Conservation (phyloP, 2,329 filamentous ascomycete genomes). For the Nothophoma quercina region DNA sequence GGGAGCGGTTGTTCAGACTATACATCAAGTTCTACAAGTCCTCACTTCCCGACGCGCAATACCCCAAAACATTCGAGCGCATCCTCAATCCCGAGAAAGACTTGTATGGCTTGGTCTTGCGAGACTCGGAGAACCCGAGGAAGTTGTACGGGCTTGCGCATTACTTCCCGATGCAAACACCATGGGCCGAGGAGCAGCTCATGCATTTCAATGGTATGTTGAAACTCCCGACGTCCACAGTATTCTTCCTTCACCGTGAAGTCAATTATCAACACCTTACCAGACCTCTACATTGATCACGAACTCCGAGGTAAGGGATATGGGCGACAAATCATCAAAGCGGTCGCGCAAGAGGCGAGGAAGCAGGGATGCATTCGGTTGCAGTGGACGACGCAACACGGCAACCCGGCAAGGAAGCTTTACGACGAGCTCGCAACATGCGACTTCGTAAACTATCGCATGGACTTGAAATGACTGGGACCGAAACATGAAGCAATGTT, state of each 20-base stretch:
- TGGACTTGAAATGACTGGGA: not conserved
- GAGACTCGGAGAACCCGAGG: slow-evolving; percentile 3
- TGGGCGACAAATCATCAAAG: slow-evolving; percentile 16
- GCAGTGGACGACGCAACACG: slow-evolving; percentile 20
- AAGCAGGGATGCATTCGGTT: slow-evolving; percentile 13
- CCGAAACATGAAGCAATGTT: not conserved
- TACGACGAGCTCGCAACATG: slow-evolving; percentile 15
- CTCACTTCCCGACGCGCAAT: slow-evolving; percentile 16
- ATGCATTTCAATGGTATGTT: slow-evolving; percentile 17
- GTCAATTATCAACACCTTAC: not conserved
- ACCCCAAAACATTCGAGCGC: slow-evolving; percentile 15
- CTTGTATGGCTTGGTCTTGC: slow-evolving; percentile 7
- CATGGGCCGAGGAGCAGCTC: slow-evolving; percentile 17
- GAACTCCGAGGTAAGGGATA: slow-evolving; percentile 17
- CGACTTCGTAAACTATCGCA: slow-evolving; percentile 14
- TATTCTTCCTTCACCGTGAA: not conserved
- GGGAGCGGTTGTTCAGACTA: slow-evolving; percentile 16
- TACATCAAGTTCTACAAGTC: slow-evolving; percentile 23
- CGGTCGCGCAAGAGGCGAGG: slow-evolving; percentile 8
- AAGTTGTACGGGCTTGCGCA: slow-evolving; percentile 17
- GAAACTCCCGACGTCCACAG: not conserved
- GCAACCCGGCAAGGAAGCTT: slow-evolving; percentile 18
- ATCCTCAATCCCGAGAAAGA: slow-evolving; percentile 9
- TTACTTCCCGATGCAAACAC: slow-evolving; percentile 16
- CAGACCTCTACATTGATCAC: slow-evolving; percentile 17